Evolutionary conservation across 169 alveolate species (phyloP).

Genomic region (Cryptosporidium sp.): DNA sequence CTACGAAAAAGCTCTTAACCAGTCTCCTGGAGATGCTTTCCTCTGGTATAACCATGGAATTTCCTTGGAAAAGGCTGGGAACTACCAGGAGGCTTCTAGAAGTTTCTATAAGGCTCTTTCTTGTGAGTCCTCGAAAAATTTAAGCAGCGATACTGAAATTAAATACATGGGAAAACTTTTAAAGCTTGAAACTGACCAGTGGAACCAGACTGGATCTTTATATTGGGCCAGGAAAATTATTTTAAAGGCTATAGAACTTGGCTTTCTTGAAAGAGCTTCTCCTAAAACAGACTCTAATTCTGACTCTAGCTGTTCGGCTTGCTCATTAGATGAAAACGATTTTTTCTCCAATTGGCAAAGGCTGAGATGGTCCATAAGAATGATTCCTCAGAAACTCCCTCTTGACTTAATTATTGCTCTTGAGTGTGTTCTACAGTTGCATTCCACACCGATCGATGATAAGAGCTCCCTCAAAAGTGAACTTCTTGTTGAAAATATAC

Average conservation of each 20-base stretch:
- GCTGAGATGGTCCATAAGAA: constrained; percentile 57
- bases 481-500: constrained; percentile 27
- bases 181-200: constrained; percentile 59
- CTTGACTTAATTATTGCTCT: constrained; percentile 56
- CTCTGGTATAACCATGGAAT: constrained; percentile 56
- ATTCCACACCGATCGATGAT: constrained; percentile 17
- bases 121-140: constrained; percentile 31
- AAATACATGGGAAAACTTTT: constrained; percentile 66
- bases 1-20: constrained; percentile 57
- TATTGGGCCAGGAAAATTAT: constrained; percentile 69
- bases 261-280: constrained; percentile 27
- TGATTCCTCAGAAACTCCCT: constrained; percentile 74
- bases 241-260: constrained; percentile 44
- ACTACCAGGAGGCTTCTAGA: constrained; percentile 57
- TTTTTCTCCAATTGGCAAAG: constrained; percentile 59
- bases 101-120: constrained; percentile 56
- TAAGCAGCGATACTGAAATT: constrained; percentile 40
- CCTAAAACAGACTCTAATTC: not conserved
- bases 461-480: not conserved
- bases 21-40: constrained; percentile 55
- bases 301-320: not conserved
- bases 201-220: constrained; percentile 48
- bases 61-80: constrained; percentile 25
- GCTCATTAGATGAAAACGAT: constrained; percentile 17
- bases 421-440: constrained; percentile 46